Evolutionary conservation across 306 rosid species (phyloP).

Genomic region (Trifolium subterraneum): DNA sequence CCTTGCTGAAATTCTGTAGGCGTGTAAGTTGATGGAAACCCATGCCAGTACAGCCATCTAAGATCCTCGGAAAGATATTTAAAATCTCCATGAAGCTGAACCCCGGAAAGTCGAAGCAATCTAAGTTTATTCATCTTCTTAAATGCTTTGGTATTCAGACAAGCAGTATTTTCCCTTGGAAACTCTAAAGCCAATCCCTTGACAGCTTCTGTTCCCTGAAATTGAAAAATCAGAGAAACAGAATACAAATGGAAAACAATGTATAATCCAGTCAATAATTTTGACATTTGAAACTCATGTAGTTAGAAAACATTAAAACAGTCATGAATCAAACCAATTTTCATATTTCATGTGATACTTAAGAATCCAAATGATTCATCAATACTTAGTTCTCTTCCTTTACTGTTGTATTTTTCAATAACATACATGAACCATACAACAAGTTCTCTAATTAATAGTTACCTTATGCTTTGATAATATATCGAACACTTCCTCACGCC

Average conservation of each 20-base stretch:
- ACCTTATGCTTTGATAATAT: constrained; percentile 10
- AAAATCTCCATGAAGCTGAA: constrained; percentile 21
- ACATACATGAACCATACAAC: neutral
- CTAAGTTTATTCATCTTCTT: constrained; percentile 23
- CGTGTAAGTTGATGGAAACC: neutral
- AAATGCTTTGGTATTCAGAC: constrained; percentile 16
- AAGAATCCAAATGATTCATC: too few relatives aligned
- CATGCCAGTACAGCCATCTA: constrained; percentile 18
- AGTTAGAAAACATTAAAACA: neutral
- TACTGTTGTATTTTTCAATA: neutral
- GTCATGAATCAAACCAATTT: neutral
- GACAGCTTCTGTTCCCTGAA: constrained; percentile 34
- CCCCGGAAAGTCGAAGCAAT: constrained; percentile 25
- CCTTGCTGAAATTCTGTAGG: neutral
- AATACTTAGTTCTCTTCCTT: neutral
- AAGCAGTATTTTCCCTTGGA: neutral
- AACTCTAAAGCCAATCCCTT: constrained; percentile 31
- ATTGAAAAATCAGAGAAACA: neutral
- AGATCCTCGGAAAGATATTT: neutral
- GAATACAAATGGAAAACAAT: neutral
- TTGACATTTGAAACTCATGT: constrained; percentile 4
- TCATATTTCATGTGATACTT: too few relatives aligned
- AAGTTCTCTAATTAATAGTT: constrained; percentile 12
- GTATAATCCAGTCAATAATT: neutral
- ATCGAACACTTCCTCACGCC: neutral